Percentiles rank a stretch among this genome's conserved stretches.
Conservation (phyloP, 1,284 basidiomycete species). For the Coniferiporia weirii region DNA sequence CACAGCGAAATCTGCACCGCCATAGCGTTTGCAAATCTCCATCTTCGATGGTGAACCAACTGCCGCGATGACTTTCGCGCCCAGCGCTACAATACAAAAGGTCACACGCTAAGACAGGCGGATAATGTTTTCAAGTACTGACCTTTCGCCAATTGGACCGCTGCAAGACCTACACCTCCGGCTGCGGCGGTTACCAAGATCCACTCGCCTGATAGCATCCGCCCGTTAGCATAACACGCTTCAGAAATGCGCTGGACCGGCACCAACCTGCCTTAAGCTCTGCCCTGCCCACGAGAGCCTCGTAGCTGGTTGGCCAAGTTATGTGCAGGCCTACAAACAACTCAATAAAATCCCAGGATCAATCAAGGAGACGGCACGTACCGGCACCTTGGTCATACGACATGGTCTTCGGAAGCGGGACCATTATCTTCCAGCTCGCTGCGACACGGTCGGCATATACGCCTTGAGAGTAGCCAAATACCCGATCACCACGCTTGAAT, state of each 20-base stretch:
- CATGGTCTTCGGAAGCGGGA: slow-evolving; percentile 61
- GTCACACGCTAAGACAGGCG: not conserved
- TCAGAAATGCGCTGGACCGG: not conserved
- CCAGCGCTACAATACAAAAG: slow-evolving; percentile 28
- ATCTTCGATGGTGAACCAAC: slow-evolving; percentile 67
- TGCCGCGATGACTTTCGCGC: slow-evolving; percentile 77
- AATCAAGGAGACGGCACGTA: slow-evolving; percentile 22
- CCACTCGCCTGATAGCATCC: slow-evolving; percentile 62
- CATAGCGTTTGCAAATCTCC: slow-evolving; percentile 55
- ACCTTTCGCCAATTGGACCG: slow-evolving; percentile 88
- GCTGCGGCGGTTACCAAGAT: slow-evolving; percentile 86
- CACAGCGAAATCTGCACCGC: slow-evolving; percentile 66
- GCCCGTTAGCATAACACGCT: slow-evolving; percentile 17
- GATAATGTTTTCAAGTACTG: slow-evolving; percentile 6
- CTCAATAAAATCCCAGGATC: not conserved
- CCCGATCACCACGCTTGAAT: slow-evolving; percentile 79
- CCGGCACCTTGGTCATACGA: slow-evolving; percentile 63
- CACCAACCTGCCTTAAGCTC: slow-evolving; percentile 61
- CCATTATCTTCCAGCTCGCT: slow-evolving; percentile 42
- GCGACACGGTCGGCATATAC: slow-evolving; percentile 73
- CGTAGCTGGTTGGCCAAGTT: slow-evolving; percentile 92
- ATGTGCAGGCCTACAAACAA: slow-evolving; percentile 50
- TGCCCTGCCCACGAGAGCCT: slow-evolving; percentile 82
- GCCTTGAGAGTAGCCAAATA: slow-evolving; percentile 86
- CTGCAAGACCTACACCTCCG: slow-evolving; percentile 89